phyloP scores from a whole-genome alignment of 2,329 filamentous ascomycete species.

The Blastomyces parvus region DNA sequence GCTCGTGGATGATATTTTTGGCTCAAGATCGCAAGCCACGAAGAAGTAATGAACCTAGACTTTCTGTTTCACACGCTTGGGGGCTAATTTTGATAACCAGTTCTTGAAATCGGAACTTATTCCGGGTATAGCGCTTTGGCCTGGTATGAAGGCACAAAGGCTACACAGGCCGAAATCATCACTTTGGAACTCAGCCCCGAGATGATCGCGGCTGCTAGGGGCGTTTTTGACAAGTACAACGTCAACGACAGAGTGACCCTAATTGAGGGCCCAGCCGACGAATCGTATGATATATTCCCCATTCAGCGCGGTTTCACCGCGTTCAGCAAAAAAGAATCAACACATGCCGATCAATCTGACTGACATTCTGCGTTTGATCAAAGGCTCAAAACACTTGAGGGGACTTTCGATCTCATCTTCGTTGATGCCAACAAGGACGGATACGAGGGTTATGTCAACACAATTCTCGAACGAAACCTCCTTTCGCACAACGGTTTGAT shows the following conservation, averaged over 20 bases:
- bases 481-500: background rate
- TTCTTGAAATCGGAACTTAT: slow-evolving; percentile 1
- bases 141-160: background rate
- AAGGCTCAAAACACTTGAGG: background rate
- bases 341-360: background rate
- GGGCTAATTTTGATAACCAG: background rate
- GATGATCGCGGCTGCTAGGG: background rate
- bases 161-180: background rate
- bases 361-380: background rate
- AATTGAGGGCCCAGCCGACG: background rate
- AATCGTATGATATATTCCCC: background rate
- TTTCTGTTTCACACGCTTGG: background rate
- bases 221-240: background rate
- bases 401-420: background rate
- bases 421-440: slow-evolving; percentile 2
- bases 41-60: background rate
- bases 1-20: slow-evolving; percentile 1
- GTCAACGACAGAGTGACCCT: background rate
- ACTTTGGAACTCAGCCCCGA: slow-evolving; percentile 3
- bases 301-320: background rate
- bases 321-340: background rate
- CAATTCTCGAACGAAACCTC: background rate
- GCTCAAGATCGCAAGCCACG: slow-evolving; percentile 1
- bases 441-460: background rate
- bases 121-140: background rate